These are phyloP conservation scores for Talaromyces rugulosus DNA, from an alignment of 2,329 filamentous ascomycete species.

Conservation along the genomic window DNA sequence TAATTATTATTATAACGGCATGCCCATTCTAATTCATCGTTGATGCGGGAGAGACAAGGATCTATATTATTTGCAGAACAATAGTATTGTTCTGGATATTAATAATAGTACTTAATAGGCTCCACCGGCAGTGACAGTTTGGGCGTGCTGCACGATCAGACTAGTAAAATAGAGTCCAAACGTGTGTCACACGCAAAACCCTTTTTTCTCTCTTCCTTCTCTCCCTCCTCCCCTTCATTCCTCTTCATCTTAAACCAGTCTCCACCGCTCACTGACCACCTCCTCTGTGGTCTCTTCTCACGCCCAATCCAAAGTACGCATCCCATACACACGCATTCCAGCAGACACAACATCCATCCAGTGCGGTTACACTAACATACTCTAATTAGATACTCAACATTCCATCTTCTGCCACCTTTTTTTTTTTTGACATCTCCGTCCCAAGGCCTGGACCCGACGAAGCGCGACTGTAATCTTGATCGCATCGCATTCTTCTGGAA, in stretches of 20 bases:
- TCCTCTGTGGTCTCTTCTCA: background rate
- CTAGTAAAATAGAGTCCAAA: background rate
- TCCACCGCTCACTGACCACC: background rate
- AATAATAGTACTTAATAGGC: background rate
- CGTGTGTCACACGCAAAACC: background rate
- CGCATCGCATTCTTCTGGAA: background rate
- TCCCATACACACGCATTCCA: background rate
- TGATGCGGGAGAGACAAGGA: background rate
- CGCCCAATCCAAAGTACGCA: background rate
- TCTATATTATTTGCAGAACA: too few relatives aligned
- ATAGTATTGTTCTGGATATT: too few relatives aligned
- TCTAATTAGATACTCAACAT: too few relatives aligned
- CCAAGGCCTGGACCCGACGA: too few relatives aligned
- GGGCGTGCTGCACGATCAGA: background rate
- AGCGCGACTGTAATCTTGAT: background rate
- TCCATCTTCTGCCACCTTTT: background rate
- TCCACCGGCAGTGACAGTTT: background rate
- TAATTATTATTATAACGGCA: background rate
- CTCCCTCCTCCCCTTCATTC: background rate
- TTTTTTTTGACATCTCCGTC: background rate
- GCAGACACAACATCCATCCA: constrained; percentile 1
- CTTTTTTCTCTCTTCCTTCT: background rate
- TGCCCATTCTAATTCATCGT: background rate
- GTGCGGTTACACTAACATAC: constrained; percentile 4
- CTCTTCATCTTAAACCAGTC: background rate